Evolutionary conservation across 2,329 filamentous ascomycete species (phyloP), one percentile per base, ranked within the genome.

Genomic region (Microcyclosporella mali): DNA sequence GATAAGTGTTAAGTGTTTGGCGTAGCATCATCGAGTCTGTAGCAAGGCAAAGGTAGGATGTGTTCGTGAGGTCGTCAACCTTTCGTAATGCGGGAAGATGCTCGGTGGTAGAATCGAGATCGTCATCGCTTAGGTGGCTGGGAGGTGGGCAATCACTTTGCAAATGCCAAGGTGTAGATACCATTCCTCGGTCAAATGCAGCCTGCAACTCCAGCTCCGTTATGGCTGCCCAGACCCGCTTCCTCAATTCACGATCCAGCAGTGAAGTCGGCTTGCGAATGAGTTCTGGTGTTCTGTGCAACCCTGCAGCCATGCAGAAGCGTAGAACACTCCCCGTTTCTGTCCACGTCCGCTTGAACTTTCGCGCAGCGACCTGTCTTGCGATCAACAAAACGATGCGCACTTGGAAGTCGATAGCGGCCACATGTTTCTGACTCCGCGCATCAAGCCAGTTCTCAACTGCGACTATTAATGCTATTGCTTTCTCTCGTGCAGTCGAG

Each of bases 161-260:
- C 2, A 68, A 47, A 1, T 57, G 56, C 35, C 59, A 65, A 1
- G 66, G 56, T 1, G 64, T 60, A 4, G 69, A 66, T 2, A 72
- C 69, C 62, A 79, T 72, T 1, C 77, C 77, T 10, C 68, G 66
- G 47, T 79, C 74, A 11, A 79, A 60, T 1, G 74, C 73, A 0
- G 73, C 67, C 50, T 79, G 75, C 2, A 78, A 56, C 42, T 80
- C 76, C 18, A 79, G 59, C 50, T 80, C 75, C 8, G 74, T 60
- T 8, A 78, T 73, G 1, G 76, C 77, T 2, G 66, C 67, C 77
- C 77, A 81, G 2, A 81, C 60, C 33, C 77, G 67, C 40, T 73
- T 67, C 39, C 76, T 70, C 69, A 76, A 71, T 45, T 75, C 71
- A 40, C 71, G 69, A 31, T 75, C 70, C 21, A 72, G 72, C 2